These are phyloP conservation scores for Chlorella vulgaris DNA, from an alignment of 139 green algal genomes.

Conservation along the genomic window DNA sequence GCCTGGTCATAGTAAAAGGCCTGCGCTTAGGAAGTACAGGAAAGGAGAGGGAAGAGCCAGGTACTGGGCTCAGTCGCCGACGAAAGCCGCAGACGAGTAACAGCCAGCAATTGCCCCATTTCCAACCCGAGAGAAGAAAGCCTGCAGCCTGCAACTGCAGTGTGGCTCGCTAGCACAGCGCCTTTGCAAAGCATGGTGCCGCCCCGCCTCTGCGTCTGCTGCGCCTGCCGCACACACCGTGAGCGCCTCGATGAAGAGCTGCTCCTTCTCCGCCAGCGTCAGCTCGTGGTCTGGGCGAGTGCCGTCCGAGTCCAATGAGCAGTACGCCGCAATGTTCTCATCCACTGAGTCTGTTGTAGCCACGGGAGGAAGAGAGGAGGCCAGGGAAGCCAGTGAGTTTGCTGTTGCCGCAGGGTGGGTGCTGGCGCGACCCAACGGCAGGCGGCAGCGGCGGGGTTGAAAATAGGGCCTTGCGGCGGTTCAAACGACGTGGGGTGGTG, in stretches of 20 bases:
- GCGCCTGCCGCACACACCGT: constrained; percentile 15
- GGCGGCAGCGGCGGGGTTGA: too few species aligned
- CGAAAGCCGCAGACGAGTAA: background rate
- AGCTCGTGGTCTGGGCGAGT: constrained; percentile 27
- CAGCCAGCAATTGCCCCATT: too few species aligned
- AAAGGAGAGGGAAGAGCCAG: background rate
- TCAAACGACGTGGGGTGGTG: too few species aligned
- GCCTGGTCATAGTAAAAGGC: constrained; percentile 78
- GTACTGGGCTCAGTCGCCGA: background rate
- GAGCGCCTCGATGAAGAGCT: constrained; percentile 79
- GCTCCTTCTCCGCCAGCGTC: constrained; percentile 86
- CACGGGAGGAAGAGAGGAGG: background rate
- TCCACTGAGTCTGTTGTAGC: background rate
- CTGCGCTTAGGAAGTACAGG: constrained; percentile 3
- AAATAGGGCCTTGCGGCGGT: too few species aligned
- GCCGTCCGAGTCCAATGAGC: constrained; percentile 38
- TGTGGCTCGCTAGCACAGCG: background rate
- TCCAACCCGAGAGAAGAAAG: too few species aligned
- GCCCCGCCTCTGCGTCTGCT: too few species aligned
- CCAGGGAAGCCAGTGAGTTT: background rate
- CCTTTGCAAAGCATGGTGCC: background rate
- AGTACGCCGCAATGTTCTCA: constrained; percentile 49
- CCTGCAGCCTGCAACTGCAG: too few species aligned
- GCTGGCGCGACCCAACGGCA: too few species aligned
- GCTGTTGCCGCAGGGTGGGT: background rate